These are phyloP conservation scores for Alternaria infectoria DNA, from an alignment of 2,329 filamentous ascomycete genomes.

Conservation along the genomic window DNA sequence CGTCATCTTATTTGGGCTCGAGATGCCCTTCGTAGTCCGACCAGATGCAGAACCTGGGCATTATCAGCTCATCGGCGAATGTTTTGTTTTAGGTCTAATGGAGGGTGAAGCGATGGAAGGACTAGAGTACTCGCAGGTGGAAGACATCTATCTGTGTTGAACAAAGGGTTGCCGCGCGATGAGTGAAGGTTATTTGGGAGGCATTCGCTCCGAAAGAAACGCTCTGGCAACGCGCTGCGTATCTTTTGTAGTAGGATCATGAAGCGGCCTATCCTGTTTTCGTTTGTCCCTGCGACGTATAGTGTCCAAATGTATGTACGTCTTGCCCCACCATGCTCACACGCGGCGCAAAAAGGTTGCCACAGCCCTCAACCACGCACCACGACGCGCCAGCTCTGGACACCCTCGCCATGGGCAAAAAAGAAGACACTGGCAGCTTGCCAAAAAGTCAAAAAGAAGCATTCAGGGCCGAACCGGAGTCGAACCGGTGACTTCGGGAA, in stretches of 20 bases:
- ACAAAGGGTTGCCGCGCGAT: not conserved
- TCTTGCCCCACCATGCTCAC: not conserved
- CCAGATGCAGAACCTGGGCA: not conserved
- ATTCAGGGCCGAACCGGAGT: slow-evolving; percentile 3
- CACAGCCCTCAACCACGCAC: not conserved
- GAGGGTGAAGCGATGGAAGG: not conserved
- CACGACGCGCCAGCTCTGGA: not conserved
- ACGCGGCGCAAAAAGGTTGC: not conserved
- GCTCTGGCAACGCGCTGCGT: not conserved
- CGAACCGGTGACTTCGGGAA: slow-evolving; percentile 7
- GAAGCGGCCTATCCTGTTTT: not conserved
- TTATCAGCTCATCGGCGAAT: not conserved
- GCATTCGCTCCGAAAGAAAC: not conserved
- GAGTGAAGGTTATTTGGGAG: not conserved
- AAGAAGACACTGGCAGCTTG: not conserved
- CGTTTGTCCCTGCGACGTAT: not conserved
- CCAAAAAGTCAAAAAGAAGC: not conserved
- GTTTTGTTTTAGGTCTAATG: not conserved
- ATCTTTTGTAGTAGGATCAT: not conserved
- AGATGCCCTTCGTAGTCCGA: not conserved
- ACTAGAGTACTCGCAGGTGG: not conserved
- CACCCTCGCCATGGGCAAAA: not conserved
- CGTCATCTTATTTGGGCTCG: not conserved
- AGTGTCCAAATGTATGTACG: not conserved
- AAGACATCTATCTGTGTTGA: not conserved